Percentiles rank a stretch among this genome's conserved stretches.
Conservation (phyloP, 2,329 filamentous ascomycete genomes). For the Nemania bipapillata region DNA sequence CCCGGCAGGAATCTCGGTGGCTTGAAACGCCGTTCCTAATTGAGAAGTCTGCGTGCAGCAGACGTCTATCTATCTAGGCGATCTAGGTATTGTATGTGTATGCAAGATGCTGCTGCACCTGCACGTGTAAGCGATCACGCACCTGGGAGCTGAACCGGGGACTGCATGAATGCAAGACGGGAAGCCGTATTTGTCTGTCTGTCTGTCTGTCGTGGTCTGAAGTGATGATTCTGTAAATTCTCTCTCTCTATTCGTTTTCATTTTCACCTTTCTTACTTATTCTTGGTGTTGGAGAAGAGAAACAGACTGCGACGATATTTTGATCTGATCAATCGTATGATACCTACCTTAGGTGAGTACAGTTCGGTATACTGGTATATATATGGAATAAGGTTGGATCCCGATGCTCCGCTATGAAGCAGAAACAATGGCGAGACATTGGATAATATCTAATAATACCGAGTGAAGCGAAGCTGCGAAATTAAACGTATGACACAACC, state of each 20-base stretch:
- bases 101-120: conserved; percentile 41
- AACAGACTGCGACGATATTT: conserved; percentile 3
- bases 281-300: background rate
- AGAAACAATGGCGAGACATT: conserved; percentile 18
- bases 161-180: conserved; percentile 19
- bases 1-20: conserved; percentile 21
- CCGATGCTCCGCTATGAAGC: conserved; percentile 1
- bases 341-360: background rate
- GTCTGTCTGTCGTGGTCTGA: background rate
- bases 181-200: no score
- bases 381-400: conserved; percentile 16
- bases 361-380: background rate
- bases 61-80: background rate
- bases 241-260: background rate
- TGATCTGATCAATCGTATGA: conserved; percentile 32
- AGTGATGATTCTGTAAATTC: background rate
- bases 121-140: conserved; percentile 35
- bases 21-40: conserved; percentile 35
- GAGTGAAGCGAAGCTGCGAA: background rate
- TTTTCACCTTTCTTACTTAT: background rate
- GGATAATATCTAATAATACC: background rate
- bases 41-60: conserved; percentile 25
- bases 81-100: conserved; percentile 15
- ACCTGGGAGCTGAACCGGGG: conserved; percentile 26
- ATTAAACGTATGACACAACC: conserved; percentile 25